Percentiles rank a stretch among this genome's conserved stretches.
Evolutionary conservation across 2,329 filamentous ascomycete species (phyloP).

Genomic region (Trematosphaeria pertusa): DNA sequence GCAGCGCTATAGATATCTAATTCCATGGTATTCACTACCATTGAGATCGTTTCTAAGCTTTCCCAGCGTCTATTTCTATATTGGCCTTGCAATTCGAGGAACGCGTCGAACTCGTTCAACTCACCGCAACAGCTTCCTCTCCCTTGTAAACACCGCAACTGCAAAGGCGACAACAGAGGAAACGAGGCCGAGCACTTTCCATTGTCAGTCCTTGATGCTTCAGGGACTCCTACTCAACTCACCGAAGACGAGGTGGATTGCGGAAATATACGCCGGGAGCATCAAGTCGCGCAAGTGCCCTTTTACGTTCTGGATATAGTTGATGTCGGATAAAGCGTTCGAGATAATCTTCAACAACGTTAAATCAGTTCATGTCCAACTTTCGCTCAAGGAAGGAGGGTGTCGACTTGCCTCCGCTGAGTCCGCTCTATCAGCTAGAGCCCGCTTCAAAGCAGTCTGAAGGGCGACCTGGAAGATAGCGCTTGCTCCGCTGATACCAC

Average conservation of each 20-base stretch:
- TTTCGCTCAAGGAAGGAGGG: too few relatives aligned
- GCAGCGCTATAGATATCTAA: too few relatives aligned
- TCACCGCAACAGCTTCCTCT: too few relatives aligned
- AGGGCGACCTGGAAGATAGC: constrained; percentile 8
- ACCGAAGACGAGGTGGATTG: constrained; percentile 1
- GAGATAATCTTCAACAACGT: constrained; percentile 1
- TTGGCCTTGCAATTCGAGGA: too few relatives aligned
- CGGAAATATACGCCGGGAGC: constrained; percentile 3
- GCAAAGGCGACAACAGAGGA: constrained; percentile 36
- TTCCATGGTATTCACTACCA: too few relatives aligned
- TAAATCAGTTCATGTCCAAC: too few relatives aligned
- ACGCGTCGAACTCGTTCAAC: too few relatives aligned
- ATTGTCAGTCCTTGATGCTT: background rate
- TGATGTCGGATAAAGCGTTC: constrained; percentile 4
- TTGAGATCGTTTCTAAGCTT: too few relatives aligned
- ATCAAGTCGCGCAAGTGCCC: background rate
- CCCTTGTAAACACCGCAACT: background rate
- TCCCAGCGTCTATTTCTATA: too few relatives aligned
- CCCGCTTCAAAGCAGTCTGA: constrained; percentile 8
- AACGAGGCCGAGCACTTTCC: constrained; percentile 57
- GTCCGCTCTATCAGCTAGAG: constrained; percentile 3
- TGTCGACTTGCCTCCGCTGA: too few relatives aligned
- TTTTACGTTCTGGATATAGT: background rate
- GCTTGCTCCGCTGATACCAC: constrained; percentile 7
- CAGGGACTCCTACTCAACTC: constrained; percentile 35